Percentiles rank a stretch among this genome's conserved stretches.
These are phyloP conservation scores for Brassica cretica DNA, from an alignment of 345 rosid genomes.

Conservation along the genomic window DNA sequence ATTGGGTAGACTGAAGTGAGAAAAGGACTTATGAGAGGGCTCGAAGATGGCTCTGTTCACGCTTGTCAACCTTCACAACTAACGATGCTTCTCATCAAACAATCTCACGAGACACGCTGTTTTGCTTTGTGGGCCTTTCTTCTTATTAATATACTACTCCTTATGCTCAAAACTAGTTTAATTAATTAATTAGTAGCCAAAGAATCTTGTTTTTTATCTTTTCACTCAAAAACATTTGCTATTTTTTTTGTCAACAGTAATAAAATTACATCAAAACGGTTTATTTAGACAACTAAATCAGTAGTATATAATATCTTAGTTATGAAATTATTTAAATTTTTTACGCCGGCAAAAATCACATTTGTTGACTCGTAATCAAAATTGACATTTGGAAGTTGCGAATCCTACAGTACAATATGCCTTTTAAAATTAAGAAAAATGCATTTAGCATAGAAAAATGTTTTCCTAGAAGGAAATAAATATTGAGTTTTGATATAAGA, in stretches of 20 bases:
- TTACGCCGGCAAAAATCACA: too few relatives aligned
- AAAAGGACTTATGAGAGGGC: conserved; percentile 12
- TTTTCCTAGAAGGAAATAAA: too few relatives aligned
- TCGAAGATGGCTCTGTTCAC: conserved; percentile 29
- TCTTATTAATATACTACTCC: not conserved
- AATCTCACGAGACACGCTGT: conserved; percentile 26
- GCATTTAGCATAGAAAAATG: too few relatives aligned
- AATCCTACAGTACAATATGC: too few relatives aligned
- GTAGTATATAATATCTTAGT: not conserved
- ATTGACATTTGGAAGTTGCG: too few relatives aligned
- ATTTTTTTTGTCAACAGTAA: not conserved
- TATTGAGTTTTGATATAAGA: too few relatives aligned
- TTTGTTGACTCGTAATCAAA: too few relatives aligned
- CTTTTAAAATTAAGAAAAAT: too few relatives aligned
- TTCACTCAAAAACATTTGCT: not conserved
- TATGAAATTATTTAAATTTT: too few relatives aligned
- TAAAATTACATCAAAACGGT: not conserved
- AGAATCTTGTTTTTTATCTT: not conserved
- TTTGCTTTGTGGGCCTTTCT: conserved; percentile 2
- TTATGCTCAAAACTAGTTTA: not conserved
- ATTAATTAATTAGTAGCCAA: not conserved
- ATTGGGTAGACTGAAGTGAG: conserved; percentile 10
- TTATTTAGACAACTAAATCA: not conserved
- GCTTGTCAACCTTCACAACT: conserved; percentile 29
- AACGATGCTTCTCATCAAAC: conserved; percentile 5